Percentiles rank a stretch among this genome's conserved stretches.
phyloP scores from a whole-genome alignment of 2,329 filamentous ascomycete genomes.

The Setomelanomma holmii region DNA sequence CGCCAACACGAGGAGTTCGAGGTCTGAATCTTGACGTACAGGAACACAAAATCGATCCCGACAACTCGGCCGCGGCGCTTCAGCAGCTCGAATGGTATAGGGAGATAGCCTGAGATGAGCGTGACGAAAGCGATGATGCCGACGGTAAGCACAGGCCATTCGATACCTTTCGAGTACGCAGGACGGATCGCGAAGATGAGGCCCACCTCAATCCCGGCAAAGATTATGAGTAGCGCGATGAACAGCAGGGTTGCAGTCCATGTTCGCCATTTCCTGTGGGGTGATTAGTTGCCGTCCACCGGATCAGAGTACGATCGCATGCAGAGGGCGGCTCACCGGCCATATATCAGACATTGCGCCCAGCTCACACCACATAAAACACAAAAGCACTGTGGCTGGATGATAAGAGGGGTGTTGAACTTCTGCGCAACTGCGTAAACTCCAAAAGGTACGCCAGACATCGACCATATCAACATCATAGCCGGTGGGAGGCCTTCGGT shows the following conservation, averaged over 20 bases:
- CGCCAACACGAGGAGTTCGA: too few relatives aligned
- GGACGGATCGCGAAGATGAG: conserved; percentile 63
- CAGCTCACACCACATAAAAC: conserved; percentile 55
- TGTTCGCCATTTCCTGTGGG: conserved; percentile 46
- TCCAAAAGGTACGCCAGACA: conserved; percentile 70
- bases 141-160: conserved; percentile 59
- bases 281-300: background rate
- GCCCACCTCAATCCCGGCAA: conserved; percentile 60
- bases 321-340: too few relatives aligned
- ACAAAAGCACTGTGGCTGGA: conserved; percentile 60
- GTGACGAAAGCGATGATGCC: conserved; percentile 64
- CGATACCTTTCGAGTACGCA: conserved; percentile 58
- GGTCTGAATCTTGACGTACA: conserved; percentile 44
- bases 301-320: too few relatives aligned
- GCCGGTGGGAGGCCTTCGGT: conserved; percentile 69
- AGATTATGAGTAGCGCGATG: conserved; percentile 41
- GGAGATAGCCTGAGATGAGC: conserved; percentile 61
- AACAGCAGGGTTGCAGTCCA: conserved; percentile 37
- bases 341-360: conserved; percentile 58
- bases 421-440: conserved; percentile 62
- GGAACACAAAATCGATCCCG: conserved; percentile 64
- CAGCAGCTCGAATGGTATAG: conserved; percentile 66
- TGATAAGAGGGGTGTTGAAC: conserved; percentile 50
- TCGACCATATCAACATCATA: conserved; percentile 75
- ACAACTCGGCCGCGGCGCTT: conserved; percentile 66